Percentiles rank a stretch among this genome's conserved stretches.
phyloP scores from a whole-genome alignment of 495 filamentous ascomycete species.

The Physcia stellaris region DNA sequence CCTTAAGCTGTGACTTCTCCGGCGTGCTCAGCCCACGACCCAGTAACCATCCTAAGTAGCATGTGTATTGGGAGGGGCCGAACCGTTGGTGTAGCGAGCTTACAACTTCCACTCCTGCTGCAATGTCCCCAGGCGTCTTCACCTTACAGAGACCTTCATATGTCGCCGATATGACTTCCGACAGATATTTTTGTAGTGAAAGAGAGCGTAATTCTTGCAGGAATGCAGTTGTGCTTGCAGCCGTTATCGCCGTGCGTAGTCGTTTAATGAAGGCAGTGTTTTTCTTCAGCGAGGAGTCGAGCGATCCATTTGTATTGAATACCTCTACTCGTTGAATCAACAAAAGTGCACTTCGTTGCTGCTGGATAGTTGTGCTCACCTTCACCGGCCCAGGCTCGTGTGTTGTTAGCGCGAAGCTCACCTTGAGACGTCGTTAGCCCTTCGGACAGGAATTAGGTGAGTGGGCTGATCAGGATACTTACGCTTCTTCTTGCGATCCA shows the following conservation, averaged over 20 bases:
- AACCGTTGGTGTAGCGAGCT: slow-evolving; percentile 95
- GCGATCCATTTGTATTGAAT: slow-evolving; percentile 61
- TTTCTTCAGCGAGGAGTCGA: slow-evolving; percentile 96
- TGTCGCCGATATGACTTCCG: slow-evolving; percentile 95
- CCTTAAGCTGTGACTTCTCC: slow-evolving; percentile 73
- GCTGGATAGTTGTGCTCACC: slow-evolving; percentile 39
- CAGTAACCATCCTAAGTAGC: slow-evolving; percentile 82
- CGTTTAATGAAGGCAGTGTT: slow-evolving; percentile 99
- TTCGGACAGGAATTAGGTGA: slow-evolving; percentile 13
- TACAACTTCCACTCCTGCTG: slow-evolving; percentile 81
- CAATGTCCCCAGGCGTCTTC: slow-evolving; percentile 79
- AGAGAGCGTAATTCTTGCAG: slow-evolving; percentile 83
- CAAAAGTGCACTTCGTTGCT: slow-evolving; percentile 1
- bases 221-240: slow-evolving; percentile 66
- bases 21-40: slow-evolving; percentile 87
- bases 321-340: slow-evolving; percentile 42
- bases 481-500: slow-evolving; percentile 86
- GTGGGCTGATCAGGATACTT: slow-evolving; percentile 18
- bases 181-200: slow-evolving; percentile 92
- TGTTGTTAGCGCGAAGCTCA: slow-evolving; percentile 79
- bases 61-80: slow-evolving; percentile 78
- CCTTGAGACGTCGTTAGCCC: slow-evolving; percentile 33
- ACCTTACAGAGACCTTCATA: slow-evolving; percentile 89
- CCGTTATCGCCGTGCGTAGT: slow-evolving; percentile 74
- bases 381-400: slow-evolving; percentile 78